phyloP scores from a whole-genome alignment of 2,329 filamentous ascomycete species.

The Neurospora sp. region DNA sequence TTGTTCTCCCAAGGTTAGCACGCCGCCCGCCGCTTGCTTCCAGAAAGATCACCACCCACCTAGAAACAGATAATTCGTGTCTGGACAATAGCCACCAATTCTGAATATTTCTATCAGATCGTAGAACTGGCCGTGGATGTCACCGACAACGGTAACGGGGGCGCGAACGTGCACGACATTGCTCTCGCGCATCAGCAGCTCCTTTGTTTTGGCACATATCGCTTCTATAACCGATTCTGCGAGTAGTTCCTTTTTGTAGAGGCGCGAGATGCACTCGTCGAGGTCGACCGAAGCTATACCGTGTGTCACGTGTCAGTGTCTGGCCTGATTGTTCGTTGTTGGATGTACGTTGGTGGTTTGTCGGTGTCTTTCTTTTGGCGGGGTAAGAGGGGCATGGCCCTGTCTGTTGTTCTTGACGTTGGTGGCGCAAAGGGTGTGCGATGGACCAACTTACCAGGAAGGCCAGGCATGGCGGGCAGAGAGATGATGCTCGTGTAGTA shows the following conservation, averaged over 20 bases:
- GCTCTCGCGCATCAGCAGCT: conserved; percentile 98
- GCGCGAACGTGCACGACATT: conserved; percentile 97
- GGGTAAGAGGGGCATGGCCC: neutral
- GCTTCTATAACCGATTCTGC: conserved; percentile 96
- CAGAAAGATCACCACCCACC: conserved; percentile 40
- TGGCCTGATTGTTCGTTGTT: neutral
- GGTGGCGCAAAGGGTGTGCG: neutral
- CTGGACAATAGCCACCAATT: conserved; percentile 92
- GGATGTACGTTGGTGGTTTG: neutral
- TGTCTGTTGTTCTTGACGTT: neutral
- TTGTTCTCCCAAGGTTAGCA: conserved; percentile 2
- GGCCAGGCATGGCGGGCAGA: conserved; percentile 23
- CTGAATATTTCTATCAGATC: conserved; percentile 99
- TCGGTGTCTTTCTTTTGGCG: neutral
- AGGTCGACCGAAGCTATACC: conserved; percentile 80
- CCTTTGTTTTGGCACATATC: conserved; percentile 98
- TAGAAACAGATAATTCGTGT: conserved; percentile 97
- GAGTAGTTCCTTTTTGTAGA: conserved; percentile 94
- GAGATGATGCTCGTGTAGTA: neutral
- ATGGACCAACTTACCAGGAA: conserved; percentile 20
- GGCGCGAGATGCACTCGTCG: conserved; percentile 93
- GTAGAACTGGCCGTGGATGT: conserved; percentile 98
- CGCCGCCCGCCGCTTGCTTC: neutral
- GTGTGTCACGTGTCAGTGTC: conserved; percentile 8
- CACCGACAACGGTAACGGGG: conserved; percentile 92